Percentiles rank a stretch among this genome's conserved stretches.
Evolutionary conservation across 148 eudicot species (phyloP).

Genomic region (Salicornia ramosissima): DNA sequence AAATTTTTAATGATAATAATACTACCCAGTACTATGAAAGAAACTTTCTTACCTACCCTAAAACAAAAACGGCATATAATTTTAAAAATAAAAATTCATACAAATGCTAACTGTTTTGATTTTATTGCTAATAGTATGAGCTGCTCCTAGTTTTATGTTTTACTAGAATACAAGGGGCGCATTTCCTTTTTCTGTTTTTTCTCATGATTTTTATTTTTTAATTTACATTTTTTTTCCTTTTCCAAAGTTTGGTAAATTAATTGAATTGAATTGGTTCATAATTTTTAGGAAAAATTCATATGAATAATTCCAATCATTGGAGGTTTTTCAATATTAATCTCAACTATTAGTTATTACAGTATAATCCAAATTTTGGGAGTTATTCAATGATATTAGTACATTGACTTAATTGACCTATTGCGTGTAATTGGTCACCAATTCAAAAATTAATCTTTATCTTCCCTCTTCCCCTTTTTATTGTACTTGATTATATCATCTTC

Average conservation of each 20-base stretch:
- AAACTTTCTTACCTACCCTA: constrained; percentile 16
- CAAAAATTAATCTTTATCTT: no score
- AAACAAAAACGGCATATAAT: no score
- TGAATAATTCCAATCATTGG: no score
- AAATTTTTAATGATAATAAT: neutral
- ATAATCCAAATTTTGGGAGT: no score
- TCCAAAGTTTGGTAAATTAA: neutral
- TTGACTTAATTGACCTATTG: no score
- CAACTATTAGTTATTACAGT: no score
- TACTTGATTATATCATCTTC: no score
- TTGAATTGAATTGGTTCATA: neutral
- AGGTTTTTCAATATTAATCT: no score
- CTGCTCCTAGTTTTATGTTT: constrained; percentile 17
- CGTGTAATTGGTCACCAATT: no score
- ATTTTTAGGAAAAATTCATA: no score
- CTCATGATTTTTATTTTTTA: constrained; percentile 3
- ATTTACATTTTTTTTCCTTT: constrained; percentile 8
- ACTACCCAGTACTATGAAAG: neutral
- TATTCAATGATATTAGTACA: no score
- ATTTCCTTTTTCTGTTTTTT: neutral
- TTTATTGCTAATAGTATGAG: neutral
- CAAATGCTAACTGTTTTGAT: constrained; percentile 7
- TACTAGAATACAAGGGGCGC: constrained; percentile 38
- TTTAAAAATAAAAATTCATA: neutral
- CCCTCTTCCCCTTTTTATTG: no score